phyloP scores from a whole-genome alignment of 306 rosid genomes.

The Dalbergia cultrata region DNA sequence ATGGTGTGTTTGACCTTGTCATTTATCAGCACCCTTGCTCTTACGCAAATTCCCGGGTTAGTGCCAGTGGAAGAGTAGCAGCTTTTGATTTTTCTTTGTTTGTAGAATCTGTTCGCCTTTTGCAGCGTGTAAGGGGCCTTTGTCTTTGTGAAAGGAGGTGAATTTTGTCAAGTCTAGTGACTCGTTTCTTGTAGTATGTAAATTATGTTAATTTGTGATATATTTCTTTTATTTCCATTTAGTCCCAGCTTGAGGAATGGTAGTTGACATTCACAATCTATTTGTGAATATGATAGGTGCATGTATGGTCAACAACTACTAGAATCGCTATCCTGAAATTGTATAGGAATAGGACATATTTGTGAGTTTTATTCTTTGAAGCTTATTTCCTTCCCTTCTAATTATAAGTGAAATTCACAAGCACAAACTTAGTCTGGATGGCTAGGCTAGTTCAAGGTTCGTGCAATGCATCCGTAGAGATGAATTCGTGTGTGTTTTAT shows the following conservation, averaged over 20 bases:
- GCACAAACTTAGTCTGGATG: neutral
- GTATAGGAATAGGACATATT: no score
- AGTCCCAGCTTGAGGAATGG: neutral
- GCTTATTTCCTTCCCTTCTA: no score
- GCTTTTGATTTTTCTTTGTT: constrained; percentile 75
- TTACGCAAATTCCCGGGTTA: constrained; percentile 46
- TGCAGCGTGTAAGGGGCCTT: constrained; percentile 71
- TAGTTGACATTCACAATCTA: constrained; percentile 8
- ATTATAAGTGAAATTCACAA: no score
- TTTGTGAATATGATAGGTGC: no score
- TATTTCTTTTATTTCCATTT: neutral
- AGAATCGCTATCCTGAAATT: no score
- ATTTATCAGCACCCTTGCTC: constrained; percentile 76
- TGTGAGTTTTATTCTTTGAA: no score
- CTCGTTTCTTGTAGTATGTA: neutral
- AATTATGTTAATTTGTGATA: neutral
- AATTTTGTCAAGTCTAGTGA: constrained; percentile 32
- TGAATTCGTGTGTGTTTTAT: constrained; percentile 3
- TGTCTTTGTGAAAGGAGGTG: constrained; percentile 57
- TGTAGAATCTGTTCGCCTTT: constrained; percentile 78
- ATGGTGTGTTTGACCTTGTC: constrained; percentile 75
- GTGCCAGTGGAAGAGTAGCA: constrained; percentile 36
- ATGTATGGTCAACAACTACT: no score
- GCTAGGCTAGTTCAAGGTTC: neutral
- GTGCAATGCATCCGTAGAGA: neutral